Evolutionary conservation across 805 yeast genomes (phyloP).

Genomic region (Candida loeiensis): DNA sequence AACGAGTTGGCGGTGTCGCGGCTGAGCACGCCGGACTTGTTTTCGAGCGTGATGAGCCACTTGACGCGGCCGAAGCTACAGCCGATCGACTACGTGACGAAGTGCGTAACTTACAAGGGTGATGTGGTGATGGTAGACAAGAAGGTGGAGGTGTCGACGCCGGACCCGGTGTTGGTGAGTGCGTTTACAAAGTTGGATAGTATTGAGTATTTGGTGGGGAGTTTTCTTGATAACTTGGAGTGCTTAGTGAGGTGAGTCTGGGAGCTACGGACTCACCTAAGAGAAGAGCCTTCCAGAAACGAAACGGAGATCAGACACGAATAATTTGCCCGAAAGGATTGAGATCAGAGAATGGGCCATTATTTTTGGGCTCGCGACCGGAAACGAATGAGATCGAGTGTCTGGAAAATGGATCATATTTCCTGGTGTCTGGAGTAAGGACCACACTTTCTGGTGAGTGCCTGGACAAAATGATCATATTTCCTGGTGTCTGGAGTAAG

Average conservation of each 20-base stretch:
- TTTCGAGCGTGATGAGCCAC: conserved; percentile 23
- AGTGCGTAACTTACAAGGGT: conserved; percentile 51
- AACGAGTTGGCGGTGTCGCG: conserved; percentile 8
- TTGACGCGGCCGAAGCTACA: conserved; percentile 27
- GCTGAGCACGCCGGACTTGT: conserved; percentile 11
- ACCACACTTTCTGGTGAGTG: no score
- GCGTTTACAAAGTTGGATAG: conserved; percentile 61
- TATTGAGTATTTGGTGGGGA: conserved; percentile 48
- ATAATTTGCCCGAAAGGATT: no score
- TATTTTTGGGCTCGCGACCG: no score
- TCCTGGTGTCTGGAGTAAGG: no score
- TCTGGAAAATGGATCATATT: no score
- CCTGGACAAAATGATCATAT: no score
- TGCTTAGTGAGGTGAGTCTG: not conserved
- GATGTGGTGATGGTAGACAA: conserved; percentile 61
- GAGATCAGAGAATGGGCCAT: no score
- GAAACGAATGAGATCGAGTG: no score
- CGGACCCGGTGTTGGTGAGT: conserved; percentile 65
- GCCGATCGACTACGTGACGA: conserved; percentile 52
- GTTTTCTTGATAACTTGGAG: conserved; percentile 22
- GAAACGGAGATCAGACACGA: not conserved
- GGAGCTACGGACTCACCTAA: not conserved
- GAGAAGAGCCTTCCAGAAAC: not conserved
- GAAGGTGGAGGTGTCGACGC: conserved; percentile 56
- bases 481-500: no score